Base-by-base conservation (phyloP, 2,329 filamentous ascomycete genomes). In the Ascomycota sp. region DNA sequence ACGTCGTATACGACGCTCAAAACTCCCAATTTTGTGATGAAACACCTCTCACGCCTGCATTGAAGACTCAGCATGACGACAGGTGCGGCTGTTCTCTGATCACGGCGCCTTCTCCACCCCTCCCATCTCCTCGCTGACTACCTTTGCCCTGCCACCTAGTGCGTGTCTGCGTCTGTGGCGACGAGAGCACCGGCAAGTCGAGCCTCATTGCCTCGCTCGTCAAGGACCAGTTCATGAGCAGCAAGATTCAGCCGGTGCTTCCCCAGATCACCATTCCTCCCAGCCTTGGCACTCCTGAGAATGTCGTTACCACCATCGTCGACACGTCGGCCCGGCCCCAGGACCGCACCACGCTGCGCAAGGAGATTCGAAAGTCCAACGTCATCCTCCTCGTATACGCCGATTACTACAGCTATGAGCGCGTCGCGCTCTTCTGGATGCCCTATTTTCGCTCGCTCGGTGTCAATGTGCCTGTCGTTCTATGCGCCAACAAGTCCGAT, bases 401-500 rank as follows among this genome's bases (percentile, higher is more conserved):
- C 40, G 89, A 98, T 51, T 86, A 95, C 55, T 98, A 98, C 60
- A 95, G 85, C 63, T 98, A 95, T 57, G 89, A 98, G 50, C 67
- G 89, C 23, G 85, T 98, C 4, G 89, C 86, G 4, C 63, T 98
- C 27, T 98, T 95, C 53, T 98, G 89, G 89, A 78, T 98, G 69
- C 89, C 89, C 8, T 91, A 94, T 53, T 95, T 98, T 47, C 78
- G 89, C 36, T 93, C 85, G 4, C 68, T 98, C 24, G 89, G 89
- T n/a, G 89, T 98, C 47, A 98, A 98, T 48, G 83, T 98, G 15
- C 89, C 89, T 0, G 89, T 98, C 8, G 85, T 98, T 27, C 60
- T 98, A 33, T 95, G 89, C 46, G 83, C 89, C 46, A 95, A 95
- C 61, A 98, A 98, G 53, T 81, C 82, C n/a, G 89, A 98, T 44